Base-by-base conservation (phyloP, 2,329 filamentous ascomycete species). In the Sporothrix globosa region DNA sequence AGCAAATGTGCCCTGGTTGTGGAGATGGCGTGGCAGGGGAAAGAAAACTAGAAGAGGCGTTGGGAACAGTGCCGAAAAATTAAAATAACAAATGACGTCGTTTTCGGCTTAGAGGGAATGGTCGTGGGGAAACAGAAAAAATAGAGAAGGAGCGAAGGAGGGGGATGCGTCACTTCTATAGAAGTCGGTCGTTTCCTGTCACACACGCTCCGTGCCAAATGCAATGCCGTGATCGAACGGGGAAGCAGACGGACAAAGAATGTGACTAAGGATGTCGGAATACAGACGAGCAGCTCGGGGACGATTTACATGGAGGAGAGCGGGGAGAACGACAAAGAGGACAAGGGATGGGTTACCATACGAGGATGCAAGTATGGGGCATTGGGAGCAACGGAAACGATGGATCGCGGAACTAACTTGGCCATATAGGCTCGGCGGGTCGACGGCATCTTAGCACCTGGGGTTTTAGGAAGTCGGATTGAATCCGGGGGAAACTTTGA, bases 121-220 rank as follows among this genome's bases (percentile, higher is more conserved):
- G n/a, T 34, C 44, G 21, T 9, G 61, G 44, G 17, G 44, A 11
- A 48, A 34, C 10, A 21, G n/a, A 14, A 21, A 11, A 50, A 39
- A 61, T 4, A 27, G 21, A 46, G 44, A 65, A 65, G 61, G 61
- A 65, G 61, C 58, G 61, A 50, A 34, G 61, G 60, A 19, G 61
- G 41, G 41, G 61, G 44, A 50, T 50, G n/a, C 24, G 58, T 13
- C 24, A 30, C 60, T 63, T 63, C 60, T 65, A 65, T 48, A 50
- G 2, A 19, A 44, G 24, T 65, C 44, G 7, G 24, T 50, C 17
- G 17, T 34, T 30, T 48, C 9, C 17, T 34, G 44, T 65, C 21
- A 34, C 44, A 50, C 61, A 65, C 44, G n/a, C n/a, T 39, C 27
- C 21, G 13, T 46, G 58, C 58, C 39, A 63, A 63, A 44, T 14